Evolutionary conservation across 768 basidiomycete species (phyloP), one percentile per base, ranked within the genome.

Genomic region (Hypsizygus marmoreus): DNA sequence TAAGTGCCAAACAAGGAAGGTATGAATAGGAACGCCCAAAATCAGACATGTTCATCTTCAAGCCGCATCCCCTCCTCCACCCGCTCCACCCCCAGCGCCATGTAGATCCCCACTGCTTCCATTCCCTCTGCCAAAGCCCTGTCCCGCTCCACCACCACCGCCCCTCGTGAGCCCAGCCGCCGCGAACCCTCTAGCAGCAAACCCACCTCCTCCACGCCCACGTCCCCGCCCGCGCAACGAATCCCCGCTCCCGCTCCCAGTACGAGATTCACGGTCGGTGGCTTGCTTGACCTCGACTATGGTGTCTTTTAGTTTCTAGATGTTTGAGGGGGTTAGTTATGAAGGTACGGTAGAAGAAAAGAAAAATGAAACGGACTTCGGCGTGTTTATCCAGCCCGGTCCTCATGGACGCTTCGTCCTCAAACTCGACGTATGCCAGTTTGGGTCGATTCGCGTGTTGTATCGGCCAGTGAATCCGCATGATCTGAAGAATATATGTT

Each of bases 401-500:
- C 55, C 81, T 88, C 88, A 94, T 90, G 8, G 83, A 74, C 35
- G 87, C 88, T 57, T 95, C 91, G 56, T 91, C 88, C 4, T 82
- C 86, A 65, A 95, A 97, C 60, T 95, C 94, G 41, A 97, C 81
- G 60, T 92, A 97, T 1, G 84, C 89, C 45, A 92, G 72, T 53
- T 76, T 81, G 43, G 73, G 66, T 35, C 83, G 79, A 8, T 79
- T 78, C 4, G 66, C 55, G 54, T 66, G 74, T 10, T 63, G 46
- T 53, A 66, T 53, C 0, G 87, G 88, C 47, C 85, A 75, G 49
- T 76, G 74, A 40, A 93, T 74, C 40, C 80, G 78, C 23, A 81
- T 84, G 56, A 93, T 86, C 85, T 89, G 22, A 7, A 31, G 8
- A 16, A 24, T 6, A 10, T 20, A 44, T 22, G 2, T 13, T 44